Conservation (phyloP, 345 rosid genomes). For the Excoecaria cochinchinensis region DNA sequence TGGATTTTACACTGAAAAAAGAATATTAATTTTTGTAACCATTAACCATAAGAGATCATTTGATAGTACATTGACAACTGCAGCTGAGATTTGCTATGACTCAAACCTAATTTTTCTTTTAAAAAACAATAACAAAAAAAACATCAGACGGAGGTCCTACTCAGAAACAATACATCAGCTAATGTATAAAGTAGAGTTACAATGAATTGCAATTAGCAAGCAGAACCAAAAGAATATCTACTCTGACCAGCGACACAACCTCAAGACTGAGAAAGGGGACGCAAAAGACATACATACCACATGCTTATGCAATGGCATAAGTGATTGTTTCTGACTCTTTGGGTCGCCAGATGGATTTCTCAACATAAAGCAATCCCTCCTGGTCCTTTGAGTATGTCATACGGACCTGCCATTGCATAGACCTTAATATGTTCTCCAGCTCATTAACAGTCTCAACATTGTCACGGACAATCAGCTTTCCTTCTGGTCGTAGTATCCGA, state of each 20-base stretch:
- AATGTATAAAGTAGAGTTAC: slow-evolving; percentile 13
- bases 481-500: slow-evolving; percentile 82
- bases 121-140: slow-evolving; percentile 5
- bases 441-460: slow-evolving; percentile 52
- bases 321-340: slow-evolving; percentile 51
- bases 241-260: slow-evolving; percentile 17
- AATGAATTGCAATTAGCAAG: slow-evolving; percentile 25
- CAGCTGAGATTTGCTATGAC: neutral
- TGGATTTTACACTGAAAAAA: neutral
- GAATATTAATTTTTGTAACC: neutral
- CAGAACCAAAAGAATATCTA: slow-evolving; percentile 28
- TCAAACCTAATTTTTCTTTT: too few species aligned
- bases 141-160: neutral
- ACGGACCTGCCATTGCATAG: slow-evolving; percentile 83
- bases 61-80: neutral
- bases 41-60: neutral
- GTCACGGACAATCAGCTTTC: slow-evolving; percentile 79
- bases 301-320: slow-evolving; percentile 55
- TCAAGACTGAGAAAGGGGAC: slow-evolving; percentile 10
- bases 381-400: slow-evolving; percentile 72
- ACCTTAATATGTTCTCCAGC: slow-evolving; percentile 54
- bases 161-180: slow-evolving; percentile 19
- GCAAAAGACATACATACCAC: neutral
- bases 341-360: slow-evolving; percentile 88
- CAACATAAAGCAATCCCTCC: slow-evolving; percentile 81